Base-by-base conservation (phyloP, 2,329 filamentous ascomycete species). In the Epichloe hybrida region DNA sequence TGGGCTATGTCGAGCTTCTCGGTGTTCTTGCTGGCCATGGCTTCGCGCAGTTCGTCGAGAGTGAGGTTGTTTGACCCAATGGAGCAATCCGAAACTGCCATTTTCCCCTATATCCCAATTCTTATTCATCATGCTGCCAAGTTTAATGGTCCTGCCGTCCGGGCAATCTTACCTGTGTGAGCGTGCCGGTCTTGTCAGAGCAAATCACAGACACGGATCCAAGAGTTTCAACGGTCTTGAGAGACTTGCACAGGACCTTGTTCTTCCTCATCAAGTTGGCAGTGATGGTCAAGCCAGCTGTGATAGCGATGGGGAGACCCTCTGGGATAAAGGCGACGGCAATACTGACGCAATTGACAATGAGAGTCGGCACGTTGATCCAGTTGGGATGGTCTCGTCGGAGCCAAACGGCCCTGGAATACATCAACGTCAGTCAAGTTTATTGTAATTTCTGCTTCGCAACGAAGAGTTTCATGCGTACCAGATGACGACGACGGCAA, bases 251-350 rank as follows among this genome's bases (percentile, higher is more conserved):
- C 8, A 89, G 74, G 42, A 89, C 81, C 61, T 84, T 84, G 64
- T 88, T 83, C 66, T 83, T 81, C 55, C 75, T 75, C 86, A 90
- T 88, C 57, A 86, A 75, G 55, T 84, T 86, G 20, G 86, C 85
- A 1, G 80, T 83, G 53, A 90, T 89, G 0, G 85, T 88, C 55
- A 90, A 70, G 17, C 80, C 84, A 1, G 81, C 79, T 0, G 83
- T 84, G 37, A 87, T 67, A 0, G 83, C 83, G 48, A 88, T 82
- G 0, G 84, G 83, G 0, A 87, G 69, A 5, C 84, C 83, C 65
- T 88, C 85, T 0, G 86, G 84, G 13, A 89, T 86, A 61, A 88
- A 88, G 1, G 84, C 84, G 7, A 88, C 81, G 0, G 82, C 84
- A 1, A 87, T 78, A 40, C 76, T 80, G 44, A 89, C 85, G 55